Conservation (phyloP, 2,329 filamentous ascomycete genomes). For the Tolypocladium tundrense region DNA sequence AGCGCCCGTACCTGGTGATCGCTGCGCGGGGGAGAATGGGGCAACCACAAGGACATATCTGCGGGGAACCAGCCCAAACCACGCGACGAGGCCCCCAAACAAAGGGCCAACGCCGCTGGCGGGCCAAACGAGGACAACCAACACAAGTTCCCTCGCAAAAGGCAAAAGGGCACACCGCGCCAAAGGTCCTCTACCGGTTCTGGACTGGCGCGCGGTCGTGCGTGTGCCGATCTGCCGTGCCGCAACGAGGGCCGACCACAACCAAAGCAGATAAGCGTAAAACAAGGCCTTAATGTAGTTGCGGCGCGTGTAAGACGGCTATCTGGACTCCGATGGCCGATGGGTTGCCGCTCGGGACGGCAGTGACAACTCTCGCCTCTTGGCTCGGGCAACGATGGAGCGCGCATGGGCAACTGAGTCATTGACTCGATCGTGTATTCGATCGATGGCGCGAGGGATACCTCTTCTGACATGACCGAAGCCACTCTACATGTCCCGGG, state of each 20-base stretch:
- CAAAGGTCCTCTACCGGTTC: neutral
- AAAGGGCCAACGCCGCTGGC: too few species aligned
- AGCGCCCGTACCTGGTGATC: neutral
- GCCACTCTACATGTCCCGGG: neutral
- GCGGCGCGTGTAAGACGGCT: too few species aligned
- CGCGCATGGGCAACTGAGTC: too few species aligned
- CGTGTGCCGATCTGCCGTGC: neutral
- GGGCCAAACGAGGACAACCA: too few species aligned
- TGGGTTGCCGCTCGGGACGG: too few species aligned
- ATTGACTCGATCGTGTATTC: too few species aligned
- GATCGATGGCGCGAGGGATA: too few species aligned
- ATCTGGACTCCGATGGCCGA: too few species aligned
- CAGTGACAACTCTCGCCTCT: neutral
- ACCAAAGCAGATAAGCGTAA: neutral
- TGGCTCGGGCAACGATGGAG: neutral
- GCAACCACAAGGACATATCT: neutral
- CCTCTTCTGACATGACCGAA: neutral
- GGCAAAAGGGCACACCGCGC: neutral
- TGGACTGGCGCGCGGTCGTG: neutral
- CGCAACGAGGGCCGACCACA: neutral
- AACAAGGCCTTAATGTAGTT: neutral
- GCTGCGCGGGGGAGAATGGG: neutral
- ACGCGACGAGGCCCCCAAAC: too few species aligned
- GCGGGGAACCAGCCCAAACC: neutral
- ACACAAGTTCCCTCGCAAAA: neutral